These are phyloP conservation scores for Cladorrhinum samala DNA, from an alignment of 495 filamentous ascomycete genomes.

Conservation along the genomic window DNA sequence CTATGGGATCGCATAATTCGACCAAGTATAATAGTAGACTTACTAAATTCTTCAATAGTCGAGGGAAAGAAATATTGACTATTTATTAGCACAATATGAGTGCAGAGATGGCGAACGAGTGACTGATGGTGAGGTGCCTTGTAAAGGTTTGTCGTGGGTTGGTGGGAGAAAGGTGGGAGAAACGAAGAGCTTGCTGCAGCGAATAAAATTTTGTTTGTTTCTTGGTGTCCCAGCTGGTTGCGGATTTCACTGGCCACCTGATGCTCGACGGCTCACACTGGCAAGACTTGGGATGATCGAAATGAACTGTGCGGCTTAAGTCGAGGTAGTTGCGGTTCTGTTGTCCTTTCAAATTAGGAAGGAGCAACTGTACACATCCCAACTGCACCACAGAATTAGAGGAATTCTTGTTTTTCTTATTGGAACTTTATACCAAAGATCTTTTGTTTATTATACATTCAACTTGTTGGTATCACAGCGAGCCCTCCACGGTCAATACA, in stretches of 20 bases:
- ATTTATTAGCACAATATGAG: neutral
- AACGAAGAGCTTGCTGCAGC: neutral
- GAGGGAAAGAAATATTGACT: neutral
- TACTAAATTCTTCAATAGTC: neutral
- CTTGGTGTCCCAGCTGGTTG: neutral
- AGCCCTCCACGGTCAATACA: too few relatives aligned
- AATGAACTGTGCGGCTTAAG: neutral
- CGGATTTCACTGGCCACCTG: neutral
- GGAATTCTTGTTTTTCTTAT: too few relatives aligned
- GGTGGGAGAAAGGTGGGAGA: neutral
- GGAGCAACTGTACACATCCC: too few relatives aligned
- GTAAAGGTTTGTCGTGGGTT: neutral
- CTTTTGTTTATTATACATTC: too few relatives aligned
- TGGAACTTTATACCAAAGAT: too few relatives aligned
- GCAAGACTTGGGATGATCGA: neutral
- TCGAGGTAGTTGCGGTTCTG: neutral
- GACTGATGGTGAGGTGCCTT: neutral
- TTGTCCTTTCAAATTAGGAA: neutral
- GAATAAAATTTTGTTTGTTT: neutral
- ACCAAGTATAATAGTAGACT: neutral
- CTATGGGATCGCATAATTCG: neutral
- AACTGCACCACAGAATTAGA: too few relatives aligned
- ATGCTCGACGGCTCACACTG: neutral
- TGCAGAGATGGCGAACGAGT: slow-evolving; percentile 3
- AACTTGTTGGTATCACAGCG: too few relatives aligned